These are phyloP conservation scores for Leucaena leucocephala DNA, from an alignment of 306 rosid species.

Conservation along the genomic window DNA sequence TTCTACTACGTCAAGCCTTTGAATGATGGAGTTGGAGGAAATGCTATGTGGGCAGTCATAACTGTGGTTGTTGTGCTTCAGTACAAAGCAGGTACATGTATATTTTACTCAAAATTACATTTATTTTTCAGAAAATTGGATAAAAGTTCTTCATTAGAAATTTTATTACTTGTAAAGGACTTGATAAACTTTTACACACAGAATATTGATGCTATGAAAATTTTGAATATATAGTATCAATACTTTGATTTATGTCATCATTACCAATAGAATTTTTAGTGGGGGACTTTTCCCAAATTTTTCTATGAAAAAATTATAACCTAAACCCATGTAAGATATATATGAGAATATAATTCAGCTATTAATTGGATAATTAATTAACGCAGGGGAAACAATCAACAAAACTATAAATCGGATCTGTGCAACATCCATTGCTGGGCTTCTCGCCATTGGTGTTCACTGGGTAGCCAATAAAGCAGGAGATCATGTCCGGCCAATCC, in stretches of 20 bases:
- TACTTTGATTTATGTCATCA: too few species aligned
- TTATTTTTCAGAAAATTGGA: not conserved
- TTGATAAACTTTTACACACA: too few species aligned
- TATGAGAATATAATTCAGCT: not conserved
- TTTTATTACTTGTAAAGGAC: too few species aligned
- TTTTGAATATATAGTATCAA: too few species aligned
- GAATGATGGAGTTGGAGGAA: constrained; percentile 63
- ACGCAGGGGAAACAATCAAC: constrained; percentile 72
- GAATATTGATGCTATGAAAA: too few species aligned
- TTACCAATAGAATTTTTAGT: too few species aligned
- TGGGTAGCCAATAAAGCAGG: constrained; percentile 76
- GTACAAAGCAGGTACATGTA: constrained; percentile 50
- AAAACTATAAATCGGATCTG: constrained; percentile 68
- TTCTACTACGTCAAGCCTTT: constrained; percentile 82
- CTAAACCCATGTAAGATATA: not conserved
- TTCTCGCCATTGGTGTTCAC: constrained; percentile 70
- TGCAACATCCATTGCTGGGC: constrained; percentile 77
- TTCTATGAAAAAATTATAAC: not conserved
- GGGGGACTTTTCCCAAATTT: too few species aligned
- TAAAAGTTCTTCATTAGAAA: too few species aligned
- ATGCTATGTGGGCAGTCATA: constrained; percentile 74
- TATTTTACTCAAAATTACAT: not conserved
- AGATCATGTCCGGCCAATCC: constrained; percentile 54
- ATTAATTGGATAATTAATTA: not conserved
- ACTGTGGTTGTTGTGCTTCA: constrained; percentile 71